Percentiles rank a stretch among this genome's conserved stretches.
Conservation (phyloP, 768 basidiomycete species). For the Xerocomellus chrysenteron region DNA sequence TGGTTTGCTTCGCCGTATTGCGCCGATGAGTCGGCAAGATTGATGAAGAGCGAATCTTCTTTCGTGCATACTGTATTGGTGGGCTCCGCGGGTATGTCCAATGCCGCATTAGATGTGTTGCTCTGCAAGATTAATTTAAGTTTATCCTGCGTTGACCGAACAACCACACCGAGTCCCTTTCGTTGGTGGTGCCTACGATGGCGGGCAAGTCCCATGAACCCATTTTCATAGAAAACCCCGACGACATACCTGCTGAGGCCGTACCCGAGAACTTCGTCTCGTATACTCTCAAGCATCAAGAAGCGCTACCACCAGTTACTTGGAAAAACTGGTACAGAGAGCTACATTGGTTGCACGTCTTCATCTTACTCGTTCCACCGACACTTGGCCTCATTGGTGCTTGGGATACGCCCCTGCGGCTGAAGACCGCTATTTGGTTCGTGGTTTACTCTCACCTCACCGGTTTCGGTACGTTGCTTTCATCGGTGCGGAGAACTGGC, state of each 20-base stretch:
- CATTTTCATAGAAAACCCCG: constrained; percentile 1
- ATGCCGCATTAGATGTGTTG: background rate
- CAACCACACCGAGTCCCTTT: background rate
- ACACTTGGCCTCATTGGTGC: constrained; percentile 1
- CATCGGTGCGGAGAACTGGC: background rate
- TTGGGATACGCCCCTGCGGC: constrained; percentile 1
- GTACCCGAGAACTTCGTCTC: constrained; percentile 12
- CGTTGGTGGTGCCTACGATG: background rate
- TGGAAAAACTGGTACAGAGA: constrained; percentile 16
- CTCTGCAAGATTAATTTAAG: background rate
- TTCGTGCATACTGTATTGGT: background rate
- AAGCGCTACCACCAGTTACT: constrained; percentile 7
- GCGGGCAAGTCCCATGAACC: background rate
- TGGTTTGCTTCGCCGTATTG: background rate
- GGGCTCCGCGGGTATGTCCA: background rate
- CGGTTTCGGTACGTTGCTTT: constrained; percentile 61
- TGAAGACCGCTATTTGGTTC: constrained; percentile 1
- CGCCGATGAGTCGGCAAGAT: background rate
- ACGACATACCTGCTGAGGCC: constrained; percentile 2
- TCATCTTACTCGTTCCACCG: constrained; percentile 5
- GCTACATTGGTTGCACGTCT: constrained; percentile 8
- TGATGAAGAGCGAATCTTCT: background rate
- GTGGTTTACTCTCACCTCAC: constrained; percentile 57
- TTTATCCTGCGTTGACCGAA: background rate
- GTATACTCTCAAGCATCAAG: constrained; percentile 7